Percentiles rank a stretch among this genome's conserved stretches.
phyloP scores from a whole-genome alignment of 2,329 filamentous ascomycete genomes.

The Pyrenophora teres region DNA sequence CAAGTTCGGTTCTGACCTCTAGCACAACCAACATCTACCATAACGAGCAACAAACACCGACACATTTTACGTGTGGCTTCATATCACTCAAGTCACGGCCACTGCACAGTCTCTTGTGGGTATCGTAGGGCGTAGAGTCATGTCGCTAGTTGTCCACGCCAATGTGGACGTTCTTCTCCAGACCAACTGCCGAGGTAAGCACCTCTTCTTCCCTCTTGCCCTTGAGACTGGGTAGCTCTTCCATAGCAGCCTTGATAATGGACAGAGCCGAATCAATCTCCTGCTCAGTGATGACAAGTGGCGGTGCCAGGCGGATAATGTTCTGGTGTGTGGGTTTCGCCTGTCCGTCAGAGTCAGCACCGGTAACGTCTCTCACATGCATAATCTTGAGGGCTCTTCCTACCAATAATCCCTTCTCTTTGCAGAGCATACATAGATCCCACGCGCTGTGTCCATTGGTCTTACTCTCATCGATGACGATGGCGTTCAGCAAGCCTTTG shows the following conservation, averaged over 20 bases:
- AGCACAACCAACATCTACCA: too few relatives aligned
- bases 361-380: conserved; percentile 34
- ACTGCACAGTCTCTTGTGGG: conserved; percentile 4
- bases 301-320: conserved; percentile 97
- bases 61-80: too few relatives aligned
- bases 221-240: conserved; percentile 74
- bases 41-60: too few relatives aligned
- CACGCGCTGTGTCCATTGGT: conserved; percentile 86
- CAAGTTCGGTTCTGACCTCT: too few relatives aligned
- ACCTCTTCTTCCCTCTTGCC: conserved; percentile 57
- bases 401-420: conserved; percentile 92
- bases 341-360: conserved; percentile 55
- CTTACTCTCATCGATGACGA: conserved; percentile 90
- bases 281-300: conserved; percentile 88
- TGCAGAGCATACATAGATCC: conserved; percentile 95
- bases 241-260: conserved; percentile 81
- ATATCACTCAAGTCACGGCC: too few relatives aligned
- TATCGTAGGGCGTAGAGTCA: conserved; percentile 20
- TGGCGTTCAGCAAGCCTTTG: conserved; percentile 92
- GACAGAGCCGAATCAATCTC: conserved; percentile 77
- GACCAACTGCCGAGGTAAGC: conserved; percentile 47
- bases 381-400: conserved; percentile 53
- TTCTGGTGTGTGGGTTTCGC: conserved; percentile 98
- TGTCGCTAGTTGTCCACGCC: conserved; percentile 58
- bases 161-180: conserved; percentile 66